Base-by-base conservation (phyloP, 805 yeast genomes). In the Dipodascopsis uninucleata region DNA sequence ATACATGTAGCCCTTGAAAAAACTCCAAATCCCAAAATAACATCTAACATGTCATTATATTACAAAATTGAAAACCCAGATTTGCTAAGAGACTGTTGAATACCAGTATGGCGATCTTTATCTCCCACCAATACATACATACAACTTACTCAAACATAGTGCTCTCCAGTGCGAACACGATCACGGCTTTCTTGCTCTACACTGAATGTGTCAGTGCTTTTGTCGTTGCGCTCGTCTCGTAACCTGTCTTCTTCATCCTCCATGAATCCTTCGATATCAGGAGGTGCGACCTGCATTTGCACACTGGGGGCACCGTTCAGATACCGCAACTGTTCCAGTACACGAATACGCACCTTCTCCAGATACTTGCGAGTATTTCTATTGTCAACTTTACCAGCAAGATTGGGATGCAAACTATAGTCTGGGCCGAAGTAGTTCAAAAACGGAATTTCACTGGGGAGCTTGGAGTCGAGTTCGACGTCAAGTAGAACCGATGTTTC, bases 261-360 rank as follows among this genome's bases (percentile, higher is more conserved):
- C 18, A 52, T 45, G 36, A 61, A 67, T 18, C 72, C 74, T 38
- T 59, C 60, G 12, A 70, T 47, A 41, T 70, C 74, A 3, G 96
- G 96, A 2, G 97, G 97, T 5, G 86, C 77, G 51, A 85, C 90
- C 50, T 75, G 81, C 95, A 89, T 87, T 55, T 85, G 83, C 6
- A 93, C 97, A 56, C 94, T 82, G 9, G 98, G 98, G 0, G 97
- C 97, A 39, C 89, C 89, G 57, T 85, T 85, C 45, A 90, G 65
- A 59, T 72, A 82, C 54, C 97, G 66, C 37, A 90, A 69, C 61
- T 85, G 87, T 65, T 90, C 96, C 57, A 89, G 63, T 22, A 87
- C 76, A 52, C 84, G 81, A 44, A 78, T 78, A 56, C 79, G 75
- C 28, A 90, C 78, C 58, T 82, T 78, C 56, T 93, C 96, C 43